Base-by-base conservation (phyloP, 2,329 filamentous ascomycete genomes). In the Ascochyta viciae-villosae region DNA sequence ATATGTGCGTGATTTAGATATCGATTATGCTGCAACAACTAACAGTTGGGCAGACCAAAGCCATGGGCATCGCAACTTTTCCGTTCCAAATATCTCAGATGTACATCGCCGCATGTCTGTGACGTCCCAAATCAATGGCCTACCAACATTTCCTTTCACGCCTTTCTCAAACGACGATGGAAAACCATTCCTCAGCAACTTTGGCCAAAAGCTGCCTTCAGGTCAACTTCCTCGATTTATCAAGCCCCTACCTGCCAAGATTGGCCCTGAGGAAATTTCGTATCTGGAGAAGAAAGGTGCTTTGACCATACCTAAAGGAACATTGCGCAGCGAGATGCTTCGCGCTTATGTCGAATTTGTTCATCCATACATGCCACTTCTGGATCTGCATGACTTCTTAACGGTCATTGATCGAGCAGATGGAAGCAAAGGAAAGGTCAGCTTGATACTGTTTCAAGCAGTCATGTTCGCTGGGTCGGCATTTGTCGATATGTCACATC, bases 391-490 rank as follows among this genome's bases (percentile, higher is more conserved):
- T 60, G 85, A 87, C 29, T 85, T 88, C 54, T 70, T 88, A 9
- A 74, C 79, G 45, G 82, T 84, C 40, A 82, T 92, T 61, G 85
- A 87, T 66, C 81, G 82, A 54, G 81, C 83, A 10, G 89, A 95
- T 72, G 90, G 90, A 13, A 81, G 84, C 42, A 82, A 85, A 64
- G 88, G 89, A 9, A 88, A 87, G 71, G 83, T 92, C 68, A 96
- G 93, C 77, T 80, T 98, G 66, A 85, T 97, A 55, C 80, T 97
- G 2, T 97, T 96, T 76, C 94, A 97, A 72, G 90, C 93, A 10
- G 89, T 96, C 68, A 96, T 97, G 91, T 98, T 97, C 73, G 89
- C 92, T 1, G 92, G 90, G 1, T 90, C 90, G 2, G 92, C 93
- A 0, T 96, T 95, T 73, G 88, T 96, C 54, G 91, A 95, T 66